phyloP scores from a whole-genome alignment of 495 filamentous ascomycete genomes.

The Aspergillus carlsbadensis region DNA sequence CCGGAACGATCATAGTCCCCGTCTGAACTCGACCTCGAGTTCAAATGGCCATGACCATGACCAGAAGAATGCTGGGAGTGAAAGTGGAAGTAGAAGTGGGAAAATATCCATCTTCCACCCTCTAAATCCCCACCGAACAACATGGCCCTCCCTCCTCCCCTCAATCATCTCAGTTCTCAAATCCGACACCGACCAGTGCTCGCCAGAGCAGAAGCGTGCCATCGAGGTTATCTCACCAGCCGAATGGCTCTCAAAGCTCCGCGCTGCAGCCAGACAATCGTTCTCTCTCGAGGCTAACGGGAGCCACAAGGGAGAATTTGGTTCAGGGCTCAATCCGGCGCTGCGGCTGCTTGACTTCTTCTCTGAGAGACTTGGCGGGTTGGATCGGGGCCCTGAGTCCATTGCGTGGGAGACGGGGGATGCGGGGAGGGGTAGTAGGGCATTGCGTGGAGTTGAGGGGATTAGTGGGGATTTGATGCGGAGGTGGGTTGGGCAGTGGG shows the following conservation, averaged over 20 bases:
- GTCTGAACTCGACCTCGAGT: no score
- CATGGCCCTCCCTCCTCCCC: not conserved
- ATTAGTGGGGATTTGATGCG: slow-evolving; percentile 3
- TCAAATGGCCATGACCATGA: no score
- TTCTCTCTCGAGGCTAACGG: not conserved
- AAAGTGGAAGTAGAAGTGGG: not conserved
- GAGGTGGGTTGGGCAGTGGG: slow-evolving; percentile 4
- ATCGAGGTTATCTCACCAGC: not conserved
- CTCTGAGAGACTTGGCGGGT: not conserved
- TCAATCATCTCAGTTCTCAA: not conserved
- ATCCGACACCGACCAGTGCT: not conserved
- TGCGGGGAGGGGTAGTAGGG: not conserved
- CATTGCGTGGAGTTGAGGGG: not conserved
- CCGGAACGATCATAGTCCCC: no score
- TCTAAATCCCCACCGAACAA: not conserved
- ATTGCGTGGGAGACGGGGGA: not conserved
- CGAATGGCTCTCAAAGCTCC: not conserved
- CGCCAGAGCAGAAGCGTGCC: not conserved
- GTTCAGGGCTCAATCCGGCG: not conserved
- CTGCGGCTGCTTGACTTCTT: slow-evolving; percentile 6
- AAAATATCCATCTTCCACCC: not conserved
- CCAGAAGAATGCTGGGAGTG: no score
- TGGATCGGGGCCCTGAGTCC: not conserved
- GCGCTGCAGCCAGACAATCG: not conserved
- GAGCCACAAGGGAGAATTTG: not conserved